Evolutionary conservation across 768 basidiomycete species (phyloP), one percentile per base, ranked within the genome.

Genomic region (Hemileccinum impolitum): DNA sequence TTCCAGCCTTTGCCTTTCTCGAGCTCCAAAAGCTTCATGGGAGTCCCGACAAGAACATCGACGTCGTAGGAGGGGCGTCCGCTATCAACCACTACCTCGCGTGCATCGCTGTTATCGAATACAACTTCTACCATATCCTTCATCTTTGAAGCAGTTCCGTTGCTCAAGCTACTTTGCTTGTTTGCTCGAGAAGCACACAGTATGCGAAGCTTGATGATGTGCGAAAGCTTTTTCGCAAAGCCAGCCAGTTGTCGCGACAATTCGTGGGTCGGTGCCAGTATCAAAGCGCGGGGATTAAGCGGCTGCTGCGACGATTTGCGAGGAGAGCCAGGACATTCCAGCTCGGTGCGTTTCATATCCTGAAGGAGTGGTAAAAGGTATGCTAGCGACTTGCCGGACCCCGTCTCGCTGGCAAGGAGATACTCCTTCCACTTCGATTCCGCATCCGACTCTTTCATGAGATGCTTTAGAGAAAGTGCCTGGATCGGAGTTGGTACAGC

Each of bases 261-360:
- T 63, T 95, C 93, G 62, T 95, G 93, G 0, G 93, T 94, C 0
- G 92, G 92, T 2, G 90, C 86, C 14, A 95, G 77, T 39, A 96
- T 72, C 39, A 96, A 70, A 0, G 85, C 89, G 2, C 90, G 82
- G 0, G 93, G 93, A 52, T 78, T 81, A 15, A 82, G 63, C 4
- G 69, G 59, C 26, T 54, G 51, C 49, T 58, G 54, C 32, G 52
- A 57, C 36, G 53, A 37, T 39, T 32, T 53, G 47, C 31, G 39
- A 9, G 46, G 36, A n/a, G 44, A 46, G 10, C 18, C 23, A 28
- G 56, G 19, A 21, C 38, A 50, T 36, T 54, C 47, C 13, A 71
- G 47, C 62, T 94, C 91, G 3, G 78, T 72, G 41, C 70, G 62
- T 65, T 95, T 95, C 62, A 94, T 72, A 53, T 77, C 71, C 55